Evolutionary conservation across 1,139 yeast genomes (phyloP), one percentile per base, ranked within the genome.

Genomic region (Sugiyamaella castrensis): DNA sequence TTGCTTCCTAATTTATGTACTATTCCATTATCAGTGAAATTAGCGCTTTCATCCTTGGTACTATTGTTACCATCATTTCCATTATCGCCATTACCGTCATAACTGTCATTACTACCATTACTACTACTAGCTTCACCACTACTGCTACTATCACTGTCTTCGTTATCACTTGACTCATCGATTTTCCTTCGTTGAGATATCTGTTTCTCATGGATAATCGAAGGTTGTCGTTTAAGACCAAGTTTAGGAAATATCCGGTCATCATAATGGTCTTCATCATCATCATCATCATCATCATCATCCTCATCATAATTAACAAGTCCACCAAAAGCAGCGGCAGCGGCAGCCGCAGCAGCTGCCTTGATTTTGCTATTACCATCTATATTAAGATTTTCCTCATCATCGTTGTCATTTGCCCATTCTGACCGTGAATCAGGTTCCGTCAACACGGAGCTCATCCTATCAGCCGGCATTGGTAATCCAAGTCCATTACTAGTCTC

Each of bases 191-290:
- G 33, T 30, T 40, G 43, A 10, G 37, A 31, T 26, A 33, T 15
- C 27, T 39, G 40, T 12, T 34, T 15, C 13, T 37, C 47, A 19
- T 36, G 41, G 5, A 32, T 40, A n/a, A n/a, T 30, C 2, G 48
- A 38, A 8, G 46, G 46, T 10, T 43, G 47, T 8, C 56, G 51
- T 31, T 53, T 53, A 32, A 49, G 44, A 1, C 44, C 36, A 8
- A 43, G 13, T 34, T 38, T 27, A n/a, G 43, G 39, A 8, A 13
- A 24, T 12, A 12, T 11, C 2, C 29, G 26, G 2, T 36, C 39
- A 36, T 16, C 8, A 36, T 13, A 19, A 9, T 7, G 12, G 13
- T 39, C 37, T 24, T 11, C 48, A 36, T 38, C 36, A 5, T n/a
- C 43, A 8, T 27, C 46, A 9, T 46, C 26, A 26, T 47, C 43